Conservation (phyloP, 2,329 filamentous ascomycete genomes). For the Diaporthe citri region DNA sequence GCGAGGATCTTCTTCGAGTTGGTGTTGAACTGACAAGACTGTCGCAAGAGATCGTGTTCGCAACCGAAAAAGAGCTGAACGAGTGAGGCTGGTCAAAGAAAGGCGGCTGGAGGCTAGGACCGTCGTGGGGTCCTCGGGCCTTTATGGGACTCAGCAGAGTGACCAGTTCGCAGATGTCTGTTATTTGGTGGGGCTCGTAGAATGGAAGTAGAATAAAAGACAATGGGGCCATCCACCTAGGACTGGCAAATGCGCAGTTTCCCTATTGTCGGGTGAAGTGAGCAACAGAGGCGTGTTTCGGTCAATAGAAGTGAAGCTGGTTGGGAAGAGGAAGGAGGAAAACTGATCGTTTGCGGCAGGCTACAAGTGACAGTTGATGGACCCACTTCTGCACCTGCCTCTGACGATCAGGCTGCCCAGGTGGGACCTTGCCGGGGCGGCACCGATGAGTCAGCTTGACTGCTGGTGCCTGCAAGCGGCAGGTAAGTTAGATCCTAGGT, state of each 20-base stretch:
- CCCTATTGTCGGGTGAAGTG: constrained; percentile 17
- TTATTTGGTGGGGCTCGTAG: neutral
- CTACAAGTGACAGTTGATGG: constrained; percentile 19
- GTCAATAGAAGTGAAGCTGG: neutral
- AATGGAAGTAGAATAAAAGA: constrained; percentile 6
- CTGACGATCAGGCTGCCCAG: constrained; percentile 18
- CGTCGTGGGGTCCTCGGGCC: constrained; percentile 29
- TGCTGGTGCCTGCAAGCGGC: neutral
- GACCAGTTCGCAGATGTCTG: constrained; percentile 1
- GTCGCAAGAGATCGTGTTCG: neutral
- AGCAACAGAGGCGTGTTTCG: neutral
- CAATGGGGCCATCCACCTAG: neutral
- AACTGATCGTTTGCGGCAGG: constrained; percentile 31
- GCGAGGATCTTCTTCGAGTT: neutral
- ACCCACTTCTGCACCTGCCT: constrained; percentile 20
- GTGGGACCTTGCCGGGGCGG: constrained; percentile 2
- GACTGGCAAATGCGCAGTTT: neutral
- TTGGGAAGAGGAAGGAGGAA: constrained; percentile 27
- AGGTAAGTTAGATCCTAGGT: neutral
- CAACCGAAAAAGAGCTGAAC: neutral
- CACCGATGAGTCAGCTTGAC: constrained; percentile 11
- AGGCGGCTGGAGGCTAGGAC: constrained; percentile 12
- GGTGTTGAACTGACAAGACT: neutral
- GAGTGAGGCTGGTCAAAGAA: constrained; percentile 13
- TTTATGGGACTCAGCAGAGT: constrained; percentile 11